Percentiles rank a stretch among this genome's conserved stretches.
Conservation (phyloP, 176 grass and related monocot genomes). For the Aegilops tauschii region DNA sequence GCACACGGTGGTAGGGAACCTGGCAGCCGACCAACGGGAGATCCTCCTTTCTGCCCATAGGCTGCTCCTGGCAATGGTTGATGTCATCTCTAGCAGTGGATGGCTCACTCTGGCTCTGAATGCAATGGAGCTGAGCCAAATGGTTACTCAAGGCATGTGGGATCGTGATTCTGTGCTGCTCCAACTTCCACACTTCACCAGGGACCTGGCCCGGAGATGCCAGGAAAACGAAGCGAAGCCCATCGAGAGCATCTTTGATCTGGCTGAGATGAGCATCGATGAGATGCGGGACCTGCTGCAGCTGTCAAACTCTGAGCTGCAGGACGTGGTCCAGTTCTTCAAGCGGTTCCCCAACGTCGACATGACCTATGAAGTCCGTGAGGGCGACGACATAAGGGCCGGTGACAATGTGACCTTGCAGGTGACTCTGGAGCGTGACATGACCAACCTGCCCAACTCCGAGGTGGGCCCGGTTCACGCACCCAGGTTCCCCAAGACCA, state of each 20-base stretch:
- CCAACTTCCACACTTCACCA: constrained; percentile 81
- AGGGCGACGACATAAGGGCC: constrained; percentile 59
- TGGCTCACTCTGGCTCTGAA: constrained; percentile 87
- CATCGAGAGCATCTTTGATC: constrained; percentile 87
- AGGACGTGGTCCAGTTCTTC: constrained; percentile 70
- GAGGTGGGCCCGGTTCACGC: constrained; percentile 87
- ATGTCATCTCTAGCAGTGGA: constrained; percentile 94
- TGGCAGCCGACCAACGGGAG: constrained; percentile 81
- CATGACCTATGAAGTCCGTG: constrained; percentile 79
- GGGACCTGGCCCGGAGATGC: constrained; percentile 74
- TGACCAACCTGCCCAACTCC: constrained; percentile 32
- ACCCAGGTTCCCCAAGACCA: constrained; percentile 75
- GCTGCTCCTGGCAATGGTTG: constrained; percentile 95
- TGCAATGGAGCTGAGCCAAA: constrained; percentile 91
- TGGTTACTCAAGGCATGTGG: constrained; percentile 99
- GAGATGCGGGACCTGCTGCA: constrained; percentile 72
- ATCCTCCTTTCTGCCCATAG: constrained; percentile 85
- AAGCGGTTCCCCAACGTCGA: constrained; percentile 92
- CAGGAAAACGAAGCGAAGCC: constrained; percentile 68
- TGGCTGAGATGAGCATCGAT: constrained; percentile 72
- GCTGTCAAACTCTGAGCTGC: constrained; percentile 72
- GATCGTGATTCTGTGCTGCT: constrained; percentile 81
- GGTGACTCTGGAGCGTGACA: constrained; percentile 83
- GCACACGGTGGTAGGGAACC: constrained; percentile 70
- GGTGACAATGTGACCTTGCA: constrained; percentile 70